phyloP scores from a whole-genome alignment of 2,329 filamentous ascomycete genomes.

The Penicillium sp. region DNA sequence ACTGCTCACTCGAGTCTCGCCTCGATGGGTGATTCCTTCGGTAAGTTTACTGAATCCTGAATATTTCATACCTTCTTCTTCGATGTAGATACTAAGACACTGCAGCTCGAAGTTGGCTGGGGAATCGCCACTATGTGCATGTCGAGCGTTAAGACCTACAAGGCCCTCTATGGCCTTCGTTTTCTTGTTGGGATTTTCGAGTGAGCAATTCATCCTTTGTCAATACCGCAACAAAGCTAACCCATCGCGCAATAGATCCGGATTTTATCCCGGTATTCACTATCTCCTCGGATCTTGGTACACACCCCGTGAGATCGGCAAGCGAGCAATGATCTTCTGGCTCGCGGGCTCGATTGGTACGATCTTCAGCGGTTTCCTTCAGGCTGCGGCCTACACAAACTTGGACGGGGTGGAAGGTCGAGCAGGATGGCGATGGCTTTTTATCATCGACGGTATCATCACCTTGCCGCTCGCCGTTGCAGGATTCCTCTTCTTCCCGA shows the following conservation, averaged over 20 bases:
- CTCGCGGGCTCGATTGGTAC: constrained; percentile 20
- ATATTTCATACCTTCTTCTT: background rate
- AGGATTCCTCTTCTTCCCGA: constrained; percentile 25
- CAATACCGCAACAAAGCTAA: background rate
- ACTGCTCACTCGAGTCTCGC: constrained; percentile 47
- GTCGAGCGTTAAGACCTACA: constrained; percentile 25
- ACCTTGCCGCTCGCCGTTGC: constrained; percentile 25
- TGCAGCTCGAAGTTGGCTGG: constrained; percentile 35
- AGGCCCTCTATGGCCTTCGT: constrained; percentile 22
- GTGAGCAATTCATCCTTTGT: constrained; percentile 4
- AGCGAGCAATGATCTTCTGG: constrained; percentile 26
- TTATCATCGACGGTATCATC: constrained; percentile 29
- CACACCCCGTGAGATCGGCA: constrained; percentile 25
- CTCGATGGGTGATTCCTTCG: constrained; percentile 44
- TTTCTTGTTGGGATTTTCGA: constrained; percentile 33
- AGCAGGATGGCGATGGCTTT: constrained; percentile 31
- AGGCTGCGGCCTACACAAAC: constrained; percentile 24
- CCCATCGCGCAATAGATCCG: constrained; percentile 9
- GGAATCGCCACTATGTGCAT: constrained; percentile 24
- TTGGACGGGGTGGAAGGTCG: constrained; percentile 23
- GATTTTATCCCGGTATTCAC: constrained; percentile 27
- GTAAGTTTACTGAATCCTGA: background rate
- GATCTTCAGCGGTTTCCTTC: constrained; percentile 26
- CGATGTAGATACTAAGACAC: background rate
- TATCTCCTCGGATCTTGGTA: constrained; percentile 30